phyloP scores from a whole-genome alignment of 352 stramenopile genomes.

The Phytophthora kernoviae region DNA sequence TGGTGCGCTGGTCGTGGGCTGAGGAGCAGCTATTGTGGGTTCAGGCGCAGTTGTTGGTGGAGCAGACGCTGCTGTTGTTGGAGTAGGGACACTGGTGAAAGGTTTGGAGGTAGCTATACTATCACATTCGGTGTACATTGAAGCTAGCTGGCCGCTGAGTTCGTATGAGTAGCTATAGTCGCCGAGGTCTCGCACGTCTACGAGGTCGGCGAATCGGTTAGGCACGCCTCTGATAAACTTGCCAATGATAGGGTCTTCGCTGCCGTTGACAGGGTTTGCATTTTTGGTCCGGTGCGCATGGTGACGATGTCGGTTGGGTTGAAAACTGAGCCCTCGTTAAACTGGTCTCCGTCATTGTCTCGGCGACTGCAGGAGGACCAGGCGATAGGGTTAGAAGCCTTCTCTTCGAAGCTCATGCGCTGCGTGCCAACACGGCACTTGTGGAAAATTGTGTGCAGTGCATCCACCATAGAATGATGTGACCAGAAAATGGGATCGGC shows the following conservation, averaged over 20 bases:
- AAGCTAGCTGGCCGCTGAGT: conserved; percentile 32
- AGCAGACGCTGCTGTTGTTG: not conserved
- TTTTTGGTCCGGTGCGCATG: conserved; percentile 37
- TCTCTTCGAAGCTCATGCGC: conserved; percentile 45
- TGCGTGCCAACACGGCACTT: conserved; percentile 51
- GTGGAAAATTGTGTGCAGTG: conserved; percentile 64
- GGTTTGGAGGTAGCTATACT: not conserved
- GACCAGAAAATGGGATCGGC: conserved; percentile 70
- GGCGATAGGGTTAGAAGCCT: conserved; percentile 33
- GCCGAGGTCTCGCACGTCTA: conserved; percentile 40
- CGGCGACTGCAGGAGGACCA: conserved; percentile 42
- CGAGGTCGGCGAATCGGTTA: conserved; percentile 37
- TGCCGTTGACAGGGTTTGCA: conserved; percentile 24
- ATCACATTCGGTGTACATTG: conserved; percentile 37
- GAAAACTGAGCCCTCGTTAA: conserved; percentile 23
- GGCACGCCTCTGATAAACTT: conserved; percentile 32
- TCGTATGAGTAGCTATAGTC: conserved; percentile 56
- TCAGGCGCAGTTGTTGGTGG: conserved; percentile 6
- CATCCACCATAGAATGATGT: conserved; percentile 63
- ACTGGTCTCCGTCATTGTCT: not conserved
- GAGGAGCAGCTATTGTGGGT: conserved; percentile 5
- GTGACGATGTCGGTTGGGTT: conserved; percentile 38
- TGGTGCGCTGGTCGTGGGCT: not conserved
- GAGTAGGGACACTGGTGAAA: conserved; percentile 3
- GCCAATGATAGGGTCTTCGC: conserved; percentile 32